Conservation (phyloP, 768 basidiomycete species). For the Hemileccinum impolitum region DNA sequence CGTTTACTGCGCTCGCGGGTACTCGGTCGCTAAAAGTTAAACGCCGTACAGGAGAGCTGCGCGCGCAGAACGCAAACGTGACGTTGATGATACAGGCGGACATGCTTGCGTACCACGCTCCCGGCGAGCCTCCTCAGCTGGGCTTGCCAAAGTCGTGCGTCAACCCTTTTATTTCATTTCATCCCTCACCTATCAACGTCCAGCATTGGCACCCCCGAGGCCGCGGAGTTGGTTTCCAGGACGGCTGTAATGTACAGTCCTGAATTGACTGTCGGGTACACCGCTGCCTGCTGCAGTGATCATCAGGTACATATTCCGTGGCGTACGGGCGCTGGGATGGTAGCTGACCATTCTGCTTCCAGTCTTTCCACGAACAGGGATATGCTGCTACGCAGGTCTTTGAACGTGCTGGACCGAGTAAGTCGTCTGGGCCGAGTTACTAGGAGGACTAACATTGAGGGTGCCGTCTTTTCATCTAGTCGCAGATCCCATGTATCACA, state of each 20-base stretch:
- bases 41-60: constrained; percentile 49
- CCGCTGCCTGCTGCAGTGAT: constrained; percentile 86
- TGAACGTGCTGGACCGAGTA: constrained; percentile 76
- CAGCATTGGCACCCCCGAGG: constrained; percentile 80
- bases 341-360: neutral
- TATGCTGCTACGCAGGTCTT: constrained; percentile 87
- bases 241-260: constrained; percentile 79
- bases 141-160: constrained; percentile 71
- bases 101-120: constrained; percentile 83
- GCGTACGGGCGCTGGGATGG: neutral
- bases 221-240: constrained; percentile 69
- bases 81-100: constrained; percentile 88
- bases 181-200: neutral
- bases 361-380: constrained; percentile 81
- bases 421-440: constrained; percentile 10
- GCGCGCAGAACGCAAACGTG: constrained; percentile 57
- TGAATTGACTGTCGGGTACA: constrained; percentile 67
- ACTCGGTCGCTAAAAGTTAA: neutral
- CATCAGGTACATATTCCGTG: constrained; percentile 56
- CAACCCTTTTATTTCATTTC: neutral
- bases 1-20: no score
- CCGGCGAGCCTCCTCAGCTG: constrained; percentile 77
- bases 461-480: constrained; percentile 40
- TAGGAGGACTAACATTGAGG: neutral
- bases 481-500: constrained; percentile 87